A percentile compares a stretch with the other conserved stretches of the same genome.
Evolutionary conservation across 495 filamentous ascomycete genomes (phyloP).

Genomic region (Sabuloglossum arenarium): DNA sequence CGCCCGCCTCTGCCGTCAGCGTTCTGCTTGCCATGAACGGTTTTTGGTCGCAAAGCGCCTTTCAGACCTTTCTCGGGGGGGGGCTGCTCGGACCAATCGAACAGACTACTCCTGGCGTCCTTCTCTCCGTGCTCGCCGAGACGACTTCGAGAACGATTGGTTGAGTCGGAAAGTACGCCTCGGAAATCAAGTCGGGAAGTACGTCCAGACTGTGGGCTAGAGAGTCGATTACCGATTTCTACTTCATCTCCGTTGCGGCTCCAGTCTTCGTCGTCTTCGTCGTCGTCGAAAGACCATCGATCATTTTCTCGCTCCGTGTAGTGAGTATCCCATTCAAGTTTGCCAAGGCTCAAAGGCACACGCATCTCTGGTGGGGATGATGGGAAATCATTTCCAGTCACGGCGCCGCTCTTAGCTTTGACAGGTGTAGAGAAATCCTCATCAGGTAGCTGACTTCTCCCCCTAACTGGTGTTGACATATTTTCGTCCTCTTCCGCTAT

Average conservation of each 20-base stretch:
- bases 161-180: background rate
- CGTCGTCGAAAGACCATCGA: constrained; percentile 33
- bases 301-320: constrained; percentile 16
- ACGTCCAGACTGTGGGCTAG: constrained; percentile 3
- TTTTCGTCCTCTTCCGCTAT: constrained; percentile 48
- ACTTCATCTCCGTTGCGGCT: constrained; percentile 30
- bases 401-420: background rate
- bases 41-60: constrained; percentile 41
- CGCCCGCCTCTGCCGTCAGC: constrained; percentile 52
- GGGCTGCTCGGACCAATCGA: constrained; percentile 67
- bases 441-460: constrained; percentile 7
- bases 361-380: constrained; percentile 7
- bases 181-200: background rate
- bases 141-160: background rate
- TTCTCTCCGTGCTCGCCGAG: constrained; percentile 4
- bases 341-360: background rate
- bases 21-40: constrained; percentile 79
- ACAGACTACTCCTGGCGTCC: constrained; percentile 36
- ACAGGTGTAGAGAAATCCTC: constrained; percentile 7
- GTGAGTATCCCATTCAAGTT: constrained; percentile 2
- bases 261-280: constrained; percentile 35
- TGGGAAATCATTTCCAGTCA: background rate
- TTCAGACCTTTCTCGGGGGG: constrained; percentile 25
- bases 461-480: constrained; percentile 31
- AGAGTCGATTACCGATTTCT: constrained; percentile 8